A percentile compares a stretch with the other conserved stretches of the same genome.
Conservation (phyloP, 192 early-diverging fungal species). For the Coemansia sp. region DNA sequence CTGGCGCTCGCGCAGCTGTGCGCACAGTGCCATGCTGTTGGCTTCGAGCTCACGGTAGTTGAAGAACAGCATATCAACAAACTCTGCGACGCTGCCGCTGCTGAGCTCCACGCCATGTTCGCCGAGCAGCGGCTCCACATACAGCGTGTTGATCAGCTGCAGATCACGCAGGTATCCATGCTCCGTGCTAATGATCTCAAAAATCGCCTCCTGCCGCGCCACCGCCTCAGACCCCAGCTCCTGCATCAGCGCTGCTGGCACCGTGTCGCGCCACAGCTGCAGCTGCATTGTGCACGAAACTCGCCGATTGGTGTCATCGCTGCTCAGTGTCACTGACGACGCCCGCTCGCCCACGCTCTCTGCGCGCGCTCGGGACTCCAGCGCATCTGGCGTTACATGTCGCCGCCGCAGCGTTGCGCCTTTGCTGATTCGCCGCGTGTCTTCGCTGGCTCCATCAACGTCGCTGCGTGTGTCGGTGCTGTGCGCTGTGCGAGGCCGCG, state of each 20-base stretch:
- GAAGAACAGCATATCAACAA: constrained; percentile 75
- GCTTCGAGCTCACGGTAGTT: constrained; percentile 66
- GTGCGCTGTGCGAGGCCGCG: constrained; percentile 5
- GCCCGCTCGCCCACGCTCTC: not conserved
- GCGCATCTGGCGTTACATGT: not conserved
- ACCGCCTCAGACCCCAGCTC: constrained; percentile 24
- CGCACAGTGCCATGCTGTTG: constrained; percentile 59
- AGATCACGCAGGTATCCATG: constrained; percentile 86
- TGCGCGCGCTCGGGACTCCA: not conserved
- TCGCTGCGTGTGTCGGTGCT: not conserved
- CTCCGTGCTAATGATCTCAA: constrained; percentile 86
- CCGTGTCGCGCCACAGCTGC: constrained; percentile 53
- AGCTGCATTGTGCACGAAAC: constrained; percentile 33
- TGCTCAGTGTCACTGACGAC: constrained; percentile 9
- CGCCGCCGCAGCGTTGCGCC: constrained; percentile 13
- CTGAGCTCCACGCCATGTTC: not conserved
- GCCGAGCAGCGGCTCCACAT: constrained; percentile 60
- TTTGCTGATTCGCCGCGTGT: not conserved
- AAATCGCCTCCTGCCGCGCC: constrained; percentile 81
- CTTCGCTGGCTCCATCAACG: not conserved
- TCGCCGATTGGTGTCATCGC: constrained; percentile 11
- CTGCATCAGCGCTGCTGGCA: constrained; percentile 34
- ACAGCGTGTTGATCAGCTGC: constrained; percentile 74
- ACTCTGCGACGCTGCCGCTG: constrained; percentile 54
- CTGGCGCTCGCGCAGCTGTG: constrained; percentile 61